Percentiles rank a stretch among this genome's conserved stretches.
These are phyloP conservation scores for Trypanosoma boissoni DNA, from an alignment of 208 protist genomes.

Conservation along the genomic window DNA sequence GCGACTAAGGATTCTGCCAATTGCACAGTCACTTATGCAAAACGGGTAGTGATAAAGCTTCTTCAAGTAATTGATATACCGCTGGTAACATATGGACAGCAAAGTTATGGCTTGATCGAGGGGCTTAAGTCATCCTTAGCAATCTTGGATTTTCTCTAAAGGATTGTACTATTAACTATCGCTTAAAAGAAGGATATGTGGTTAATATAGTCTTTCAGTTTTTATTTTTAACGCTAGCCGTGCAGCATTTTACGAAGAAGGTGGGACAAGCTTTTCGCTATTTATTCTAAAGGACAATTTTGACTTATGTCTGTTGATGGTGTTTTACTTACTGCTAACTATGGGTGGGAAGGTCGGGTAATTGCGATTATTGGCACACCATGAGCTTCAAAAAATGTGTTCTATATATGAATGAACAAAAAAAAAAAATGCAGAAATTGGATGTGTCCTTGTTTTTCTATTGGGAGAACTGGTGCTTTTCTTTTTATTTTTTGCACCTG, in stretches of 20 bases:
- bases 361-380: too few relatives aligned
- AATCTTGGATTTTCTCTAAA: conserved; percentile 53
- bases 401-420: too few relatives aligned
- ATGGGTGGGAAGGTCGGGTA: too few relatives aligned
- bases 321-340: conserved; percentile 3
- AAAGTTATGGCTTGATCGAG: conserved; percentile 30
- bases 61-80: conserved; percentile 1
- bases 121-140: conserved; percentile 58
- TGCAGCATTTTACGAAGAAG: not conserved
- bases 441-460: too few relatives aligned
- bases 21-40: conserved; percentile 26
- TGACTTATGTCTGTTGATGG: conserved; percentile 6
- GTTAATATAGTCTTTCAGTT: conserved; percentile 2
- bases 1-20: conserved; percentile 56
- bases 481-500: too few relatives aligned
- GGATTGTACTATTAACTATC: conserved; percentile 31
- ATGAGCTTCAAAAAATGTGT: too few relatives aligned
- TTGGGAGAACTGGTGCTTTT: too few relatives aligned
- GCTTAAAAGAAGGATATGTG: not conserved
- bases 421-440: too few relatives aligned
- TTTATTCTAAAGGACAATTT: conserved; percentile 7
- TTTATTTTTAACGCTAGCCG: not conserved
- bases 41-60: conserved; percentile 12
- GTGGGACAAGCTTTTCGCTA: not conserved
- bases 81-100: not conserved